These are phyloP conservation scores for Bipolaris gigantea DNA, from an alignment of 2,329 filamentous ascomycete genomes.

Conservation along the genomic window DNA sequence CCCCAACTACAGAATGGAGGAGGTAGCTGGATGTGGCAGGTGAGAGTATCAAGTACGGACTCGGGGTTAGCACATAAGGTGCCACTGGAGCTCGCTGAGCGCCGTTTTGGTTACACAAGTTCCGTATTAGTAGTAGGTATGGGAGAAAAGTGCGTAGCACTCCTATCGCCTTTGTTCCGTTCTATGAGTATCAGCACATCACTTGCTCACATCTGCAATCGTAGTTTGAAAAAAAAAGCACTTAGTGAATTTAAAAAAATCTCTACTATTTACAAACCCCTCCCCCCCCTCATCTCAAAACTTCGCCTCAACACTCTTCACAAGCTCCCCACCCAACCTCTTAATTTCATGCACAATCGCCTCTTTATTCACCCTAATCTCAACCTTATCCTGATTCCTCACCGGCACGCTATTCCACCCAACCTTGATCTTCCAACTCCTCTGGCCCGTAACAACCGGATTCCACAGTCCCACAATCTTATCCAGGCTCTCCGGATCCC, in stretches of 20 bases:
- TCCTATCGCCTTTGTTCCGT: too few relatives aligned
- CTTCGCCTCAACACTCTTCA: constrained; percentile 48
- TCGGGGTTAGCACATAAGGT: too few relatives aligned
- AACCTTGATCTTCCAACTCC: constrained; percentile 71
- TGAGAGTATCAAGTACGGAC: too few relatives aligned
- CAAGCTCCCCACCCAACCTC: constrained; percentile 61
- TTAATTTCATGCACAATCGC: constrained; percentile 74
- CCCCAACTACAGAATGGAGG: too few relatives aligned
- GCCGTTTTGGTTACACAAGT: too few relatives aligned
- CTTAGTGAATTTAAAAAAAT: background rate
- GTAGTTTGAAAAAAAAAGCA: background rate
- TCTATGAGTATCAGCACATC: background rate
- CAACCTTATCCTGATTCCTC: constrained; percentile 29
- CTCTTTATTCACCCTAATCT: constrained; percentile 66
- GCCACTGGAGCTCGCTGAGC: too few relatives aligned
- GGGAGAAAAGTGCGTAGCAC: too few relatives aligned
- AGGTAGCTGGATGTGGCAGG: too few relatives aligned
- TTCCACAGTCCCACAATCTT: constrained; percentile 68
- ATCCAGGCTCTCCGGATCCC: constrained; percentile 61
- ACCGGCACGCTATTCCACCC: constrained; percentile 67
- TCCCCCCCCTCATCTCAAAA: background rate
- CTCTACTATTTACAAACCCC: background rate
- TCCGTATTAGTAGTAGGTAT: too few relatives aligned
- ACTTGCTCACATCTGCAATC: background rate
- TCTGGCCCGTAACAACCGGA: constrained; percentile 53